These are phyloP conservation scores for Pleurostoma richardsiae DNA, from an alignment of 2,329 filamentous ascomycete genomes.

Conservation along the genomic window DNA sequence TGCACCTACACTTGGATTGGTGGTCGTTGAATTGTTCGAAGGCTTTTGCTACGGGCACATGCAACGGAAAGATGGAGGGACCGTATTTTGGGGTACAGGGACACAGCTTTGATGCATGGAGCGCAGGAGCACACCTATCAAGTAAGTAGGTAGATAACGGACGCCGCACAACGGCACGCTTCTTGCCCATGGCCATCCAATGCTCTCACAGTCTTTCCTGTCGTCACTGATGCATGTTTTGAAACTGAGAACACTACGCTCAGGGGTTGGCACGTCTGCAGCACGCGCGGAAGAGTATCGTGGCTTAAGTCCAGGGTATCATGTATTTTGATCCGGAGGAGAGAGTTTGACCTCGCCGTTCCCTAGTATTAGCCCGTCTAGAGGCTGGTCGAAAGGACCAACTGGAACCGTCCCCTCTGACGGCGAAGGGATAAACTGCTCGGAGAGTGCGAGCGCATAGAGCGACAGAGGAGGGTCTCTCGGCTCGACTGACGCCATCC, in stretches of 20 bases:
- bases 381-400: slow-evolving; percentile 68
- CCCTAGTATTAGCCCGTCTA: slow-evolving; percentile 74
- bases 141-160: no score
- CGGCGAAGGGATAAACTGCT: slow-evolving; percentile 67
- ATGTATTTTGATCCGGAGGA: slow-evolving; percentile 22
- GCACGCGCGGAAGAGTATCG: background rate
- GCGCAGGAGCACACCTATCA: no score
- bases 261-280: slow-evolving; percentile 1
- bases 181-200: no score
- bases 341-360: slow-evolving; percentile 52
- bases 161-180: no score
- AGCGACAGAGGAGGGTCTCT: slow-evolving; percentile 21
- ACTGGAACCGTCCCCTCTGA: slow-evolving; percentile 65
- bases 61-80: no score
- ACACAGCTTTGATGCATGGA: no score
- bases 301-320: slow-evolving; percentile 49
- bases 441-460: slow-evolving; percentile 76
- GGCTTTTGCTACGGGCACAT: no score
- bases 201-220: no score
- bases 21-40: no score
- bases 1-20: no score
- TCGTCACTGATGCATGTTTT: no score
- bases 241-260: slow-evolving; percentile 3
- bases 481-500: slow-evolving; percentile 19
- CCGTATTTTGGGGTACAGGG: no score